A percentile compares a stretch with the other conserved stretches of the same genome.
phyloP scores from a whole-genome alignment of 495 filamentous ascomycete species.

The Trichoderma orchidacearum region DNA sequence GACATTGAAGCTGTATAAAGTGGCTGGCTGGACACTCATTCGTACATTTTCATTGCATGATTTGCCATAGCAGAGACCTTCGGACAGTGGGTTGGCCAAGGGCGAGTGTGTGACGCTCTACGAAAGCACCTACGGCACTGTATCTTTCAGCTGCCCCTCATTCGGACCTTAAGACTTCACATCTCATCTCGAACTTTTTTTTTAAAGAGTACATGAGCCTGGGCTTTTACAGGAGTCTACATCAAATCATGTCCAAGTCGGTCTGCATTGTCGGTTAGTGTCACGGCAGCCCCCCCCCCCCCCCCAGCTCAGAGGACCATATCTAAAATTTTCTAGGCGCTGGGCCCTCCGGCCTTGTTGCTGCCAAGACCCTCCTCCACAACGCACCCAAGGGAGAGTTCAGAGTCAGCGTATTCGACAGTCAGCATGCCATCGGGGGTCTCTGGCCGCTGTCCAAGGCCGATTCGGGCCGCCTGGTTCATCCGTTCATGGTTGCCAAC shows the following conservation, averaged over 20 bases:
- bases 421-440: conserved; percentile 50
- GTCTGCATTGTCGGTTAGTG: conserved; percentile 57
- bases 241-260: conserved; percentile 28
- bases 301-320: not conserved
- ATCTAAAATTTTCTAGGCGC: conserved; percentile 34
- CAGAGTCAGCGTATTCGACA: conserved; percentile 58
- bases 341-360: conserved; percentile 69
- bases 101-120: no score
- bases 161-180: not conserved
- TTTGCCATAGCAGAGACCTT: no score
- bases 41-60: no score
- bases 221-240: not conserved
- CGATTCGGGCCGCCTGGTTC: conserved; percentile 32
- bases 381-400: conserved; percentile 43
- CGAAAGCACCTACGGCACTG: no score
- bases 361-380: conserved; percentile 65
- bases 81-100: no score
- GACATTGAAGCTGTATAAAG: no score
- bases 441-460: conserved; percentile 49
- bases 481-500: conserved; percentile 65
- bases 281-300: not conserved
- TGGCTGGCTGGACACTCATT: no score
- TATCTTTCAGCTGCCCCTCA: not conserved
- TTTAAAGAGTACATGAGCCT: not conserved
- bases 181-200: not conserved